These are phyloP conservation scores for Diaporthe longicolla DNA, from an alignment of 2,329 filamentous ascomycete species.

Conservation along the genomic window DNA sequence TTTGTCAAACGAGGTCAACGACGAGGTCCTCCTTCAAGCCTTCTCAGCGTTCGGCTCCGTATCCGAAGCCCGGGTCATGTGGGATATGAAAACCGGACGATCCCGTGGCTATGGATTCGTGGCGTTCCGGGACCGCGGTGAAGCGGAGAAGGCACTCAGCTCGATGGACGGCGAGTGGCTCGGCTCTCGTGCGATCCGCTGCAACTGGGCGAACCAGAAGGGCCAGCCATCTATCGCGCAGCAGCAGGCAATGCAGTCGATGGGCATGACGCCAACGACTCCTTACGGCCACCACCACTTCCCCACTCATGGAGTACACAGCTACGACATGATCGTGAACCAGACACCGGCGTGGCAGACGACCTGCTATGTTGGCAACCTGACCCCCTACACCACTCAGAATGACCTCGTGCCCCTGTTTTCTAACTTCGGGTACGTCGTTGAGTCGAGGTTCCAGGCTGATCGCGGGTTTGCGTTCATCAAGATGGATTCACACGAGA, in stretches of 20 bases:
- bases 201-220: slow-evolving; percentile 99
- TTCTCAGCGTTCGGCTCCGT: slow-evolving; percentile 97
- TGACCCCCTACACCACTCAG: slow-evolving; percentile 97
- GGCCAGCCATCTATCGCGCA: slow-evolving; percentile 99
- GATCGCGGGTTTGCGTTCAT: slow-evolving; percentile 98
- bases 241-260: slow-evolving; percentile 95
- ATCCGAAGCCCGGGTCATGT: slow-evolving; percentile 99
- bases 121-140: slow-evolving; percentile 92
- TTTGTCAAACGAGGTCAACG: slow-evolving; percentile 98
- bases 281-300: slow-evolving; percentile 98
- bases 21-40: slow-evolving; percentile 92
- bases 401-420: slow-evolving; percentile 98
- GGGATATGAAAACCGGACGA: slow-evolving; percentile 99
- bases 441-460: slow-evolving; percentile 97
- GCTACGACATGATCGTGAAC: slow-evolving; percentile 95
- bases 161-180: slow-evolving; percentile 99
- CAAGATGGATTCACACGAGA: slow-evolving; percentile 99
- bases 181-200: slow-evolving; percentile 96
- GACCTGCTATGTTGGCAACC: slow-evolving; percentile 96
- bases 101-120: slow-evolving; percentile 98
- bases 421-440: slow-evolving; percentile 98
- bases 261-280: slow-evolving; percentile 98
- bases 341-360: slow-evolving; percentile 99
- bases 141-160: slow-evolving; percentile 95
- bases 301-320: slow-evolving; percentile 95